Base-by-base conservation (phyloP, 1,139 yeast genomes). In the Candida freyschussii region DNA sequence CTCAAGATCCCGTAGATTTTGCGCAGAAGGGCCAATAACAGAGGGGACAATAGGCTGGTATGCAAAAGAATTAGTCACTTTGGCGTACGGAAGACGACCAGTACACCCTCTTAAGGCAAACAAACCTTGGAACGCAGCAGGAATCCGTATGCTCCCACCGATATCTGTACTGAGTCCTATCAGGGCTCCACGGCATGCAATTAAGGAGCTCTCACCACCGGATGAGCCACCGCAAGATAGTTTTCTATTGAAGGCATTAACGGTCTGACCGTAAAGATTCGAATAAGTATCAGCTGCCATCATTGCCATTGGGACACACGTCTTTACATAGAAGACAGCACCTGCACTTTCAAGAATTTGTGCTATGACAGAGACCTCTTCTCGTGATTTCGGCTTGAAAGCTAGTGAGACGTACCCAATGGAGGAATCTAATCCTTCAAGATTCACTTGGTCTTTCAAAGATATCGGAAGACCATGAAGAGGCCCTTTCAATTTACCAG, bases 391-490 rank as follows among this genome's bases (percentile, higher is more conserved):
- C 17, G 63, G 62, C 20, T 53, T 31, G 48, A 58, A 32, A 44
- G 56, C 24, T 53, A 63, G 27, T 2, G 74, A 67, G 7, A 68
- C 61, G 37, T 59, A 68, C 6, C 77, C 78, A 29, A 69, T 53
- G 0, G 70, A 53, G 1, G 74, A 59, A 26, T 63, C 69, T 6
- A 63, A 37, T 1, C 76, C 77, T 34, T 59, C 62, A n/a, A 71
- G 44, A 34, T 69, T 67, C 34, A 71, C 55, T 40, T 69, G 72
- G 40, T 73, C 79, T 42, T 71, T 70, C 34, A 79, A 50, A 3
- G 85, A 74, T 29, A 80, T 63, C 8, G 87, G 87, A 37, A 81
- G 59, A 4, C 89, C 91, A 33, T 81, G 85, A 20, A 80, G 56
- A 6, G 80, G 78, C n/a, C 83, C 82, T 11, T 60, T 36, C 0